Conservation (phyloP, 257 asterid species). For the Nicotiana attenuata region DNA sequence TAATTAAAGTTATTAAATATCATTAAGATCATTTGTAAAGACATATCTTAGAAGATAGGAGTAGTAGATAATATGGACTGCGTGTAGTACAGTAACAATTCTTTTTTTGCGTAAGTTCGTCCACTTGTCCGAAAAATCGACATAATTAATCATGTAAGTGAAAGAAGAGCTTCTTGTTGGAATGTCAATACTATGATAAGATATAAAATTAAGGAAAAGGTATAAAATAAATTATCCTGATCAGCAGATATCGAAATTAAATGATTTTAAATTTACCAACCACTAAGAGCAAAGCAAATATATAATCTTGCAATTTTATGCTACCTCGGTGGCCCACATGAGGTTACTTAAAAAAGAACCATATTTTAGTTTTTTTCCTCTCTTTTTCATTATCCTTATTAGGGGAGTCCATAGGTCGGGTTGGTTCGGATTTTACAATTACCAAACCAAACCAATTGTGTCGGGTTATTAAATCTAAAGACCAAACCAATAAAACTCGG, state of each 20-base stretch:
- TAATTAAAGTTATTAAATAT: no score
- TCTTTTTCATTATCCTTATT: neutral
- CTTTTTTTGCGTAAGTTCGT: neutral
- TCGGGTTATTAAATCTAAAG: no score
- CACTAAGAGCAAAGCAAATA: neutral
- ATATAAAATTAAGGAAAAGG: constrained; percentile 10
- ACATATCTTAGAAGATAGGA: no score
- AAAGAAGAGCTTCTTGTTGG: constrained; percentile 20
- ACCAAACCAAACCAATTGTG: no score
- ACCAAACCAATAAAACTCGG: no score
- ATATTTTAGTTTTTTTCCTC: neutral
- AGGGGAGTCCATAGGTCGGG: no score
- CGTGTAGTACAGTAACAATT: neutral
- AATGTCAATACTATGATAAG: constrained; percentile 24
- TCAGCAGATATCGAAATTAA: constrained; percentile 23
- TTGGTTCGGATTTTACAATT: no score
- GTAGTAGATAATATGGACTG: no score
- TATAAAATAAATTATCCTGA: constrained; percentile 30
- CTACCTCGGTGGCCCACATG: neutral
- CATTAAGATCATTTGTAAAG: no score
- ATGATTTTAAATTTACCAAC: constrained; percentile 17
- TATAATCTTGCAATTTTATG: neutral
- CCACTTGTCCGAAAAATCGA: neutral
- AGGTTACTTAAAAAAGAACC: neutral
- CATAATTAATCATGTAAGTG: neutral